These are phyloP conservation scores for Ascochyta koolunga DNA, from an alignment of 2,329 filamentous ascomycete genomes.

Conservation along the genomic window DNA sequence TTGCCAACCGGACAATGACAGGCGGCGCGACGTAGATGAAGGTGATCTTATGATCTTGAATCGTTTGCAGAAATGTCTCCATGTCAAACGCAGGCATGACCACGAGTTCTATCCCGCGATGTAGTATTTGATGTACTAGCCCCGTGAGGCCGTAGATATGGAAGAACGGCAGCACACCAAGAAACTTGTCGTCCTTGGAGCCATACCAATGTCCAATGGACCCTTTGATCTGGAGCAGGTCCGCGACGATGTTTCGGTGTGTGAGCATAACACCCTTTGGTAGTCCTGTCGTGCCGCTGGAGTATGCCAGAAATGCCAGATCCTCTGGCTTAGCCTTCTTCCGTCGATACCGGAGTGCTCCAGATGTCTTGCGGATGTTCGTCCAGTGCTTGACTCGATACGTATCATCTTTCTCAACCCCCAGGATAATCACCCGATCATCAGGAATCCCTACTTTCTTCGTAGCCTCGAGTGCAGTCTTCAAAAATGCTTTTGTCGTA, in stretches of 20 bases:
- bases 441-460: conserved; percentile 69
- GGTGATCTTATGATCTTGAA: conserved; percentile 76
- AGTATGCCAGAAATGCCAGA: conserved; percentile 75
- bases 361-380: conserved; percentile 67
- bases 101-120: conserved; percentile 69
- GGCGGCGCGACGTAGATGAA: conserved; percentile 84
- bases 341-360: conserved; percentile 63
- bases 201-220: conserved; percentile 85
- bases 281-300: conserved; percentile 51
- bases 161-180: conserved; percentile 86
- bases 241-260: conserved; percentile 61
- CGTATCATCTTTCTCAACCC: conserved; percentile 66
- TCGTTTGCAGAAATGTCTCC: conserved; percentile 73
- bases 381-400: conserved; percentile 73
- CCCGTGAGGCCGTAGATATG: conserved; percentile 85
- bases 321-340: conserved; percentile 68
- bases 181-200: conserved; percentile 62
- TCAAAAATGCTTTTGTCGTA: conserved; percentile 72
- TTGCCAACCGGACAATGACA: conserved; percentile 77
- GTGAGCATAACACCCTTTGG: conserved; percentile 55
- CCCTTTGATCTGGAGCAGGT: conserved; percentile 79
- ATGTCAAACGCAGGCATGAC: conserved; percentile 83
- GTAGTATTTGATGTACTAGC: conserved; percentile 71
- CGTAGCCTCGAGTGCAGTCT: conserved; percentile 70
- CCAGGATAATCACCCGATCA: conserved; percentile 76